These are phyloP conservation scores for Apodospora peruviana DNA, from an alignment of 495 filamentous ascomycete genomes.

Conservation along the genomic window DNA sequence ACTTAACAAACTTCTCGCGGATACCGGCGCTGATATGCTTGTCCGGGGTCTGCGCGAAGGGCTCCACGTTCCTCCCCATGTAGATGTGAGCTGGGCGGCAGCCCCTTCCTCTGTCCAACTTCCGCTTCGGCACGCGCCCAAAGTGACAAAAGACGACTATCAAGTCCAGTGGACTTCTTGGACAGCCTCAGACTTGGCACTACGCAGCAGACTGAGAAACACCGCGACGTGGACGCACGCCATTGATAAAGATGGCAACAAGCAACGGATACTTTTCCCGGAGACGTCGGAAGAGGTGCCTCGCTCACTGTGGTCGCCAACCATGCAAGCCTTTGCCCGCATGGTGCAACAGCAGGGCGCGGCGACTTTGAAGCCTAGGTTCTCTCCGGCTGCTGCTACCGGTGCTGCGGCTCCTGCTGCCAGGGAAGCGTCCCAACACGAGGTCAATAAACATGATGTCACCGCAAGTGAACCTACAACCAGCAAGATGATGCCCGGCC, in stretches of 20 bases:
- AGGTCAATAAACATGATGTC: no score
- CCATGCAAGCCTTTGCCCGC: no score
- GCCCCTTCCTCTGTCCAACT: background rate
- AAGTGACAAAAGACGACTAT: slow-evolving; percentile 27
- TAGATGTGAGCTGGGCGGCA: slow-evolving; percentile 18
- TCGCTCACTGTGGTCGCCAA: no score
- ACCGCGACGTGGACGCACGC: slow-evolving; percentile 21
- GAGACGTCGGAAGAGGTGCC: no score
- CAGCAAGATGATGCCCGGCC: no score
- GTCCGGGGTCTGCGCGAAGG: slow-evolving; percentile 51
- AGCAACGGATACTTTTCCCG: slow-evolving; percentile 19
- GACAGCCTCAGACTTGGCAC: slow-evolving; percentile 4
- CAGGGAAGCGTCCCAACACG: no score
- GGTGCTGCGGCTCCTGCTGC: no score
- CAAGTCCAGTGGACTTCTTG: slow-evolving; percentile 24
- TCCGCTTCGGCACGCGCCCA: slow-evolving; percentile 27
- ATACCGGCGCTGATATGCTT: slow-evolving; percentile 55
- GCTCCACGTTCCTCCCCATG: slow-evolving; percentile 60
- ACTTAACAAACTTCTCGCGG: slow-evolving; percentile 36
- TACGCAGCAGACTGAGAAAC: slow-evolving; percentile 2
- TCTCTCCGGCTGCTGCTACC: no score
- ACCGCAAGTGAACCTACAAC: no score
- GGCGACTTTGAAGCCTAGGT: no score
- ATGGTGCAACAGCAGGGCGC: no score
- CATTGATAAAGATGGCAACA: background rate